These are phyloP conservation scores for Mikania micrantha DNA, from an alignment of 129 eudicot species.

Conservation along the genomic window DNA sequence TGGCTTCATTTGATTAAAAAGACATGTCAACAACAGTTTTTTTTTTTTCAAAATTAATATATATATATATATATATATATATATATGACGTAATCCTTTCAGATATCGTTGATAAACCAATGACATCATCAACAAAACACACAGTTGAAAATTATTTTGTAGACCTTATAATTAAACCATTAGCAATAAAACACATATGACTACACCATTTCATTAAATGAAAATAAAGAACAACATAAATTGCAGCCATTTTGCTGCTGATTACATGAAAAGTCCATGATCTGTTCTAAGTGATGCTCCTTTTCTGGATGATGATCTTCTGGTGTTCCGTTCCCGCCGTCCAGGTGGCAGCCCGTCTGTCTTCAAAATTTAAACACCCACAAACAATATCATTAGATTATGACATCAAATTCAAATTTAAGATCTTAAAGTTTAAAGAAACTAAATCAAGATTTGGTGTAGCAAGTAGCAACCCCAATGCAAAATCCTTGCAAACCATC, in stretches of 20 bases:
- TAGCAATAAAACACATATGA: not conserved
- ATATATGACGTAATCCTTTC: no score
- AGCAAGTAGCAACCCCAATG: conserved; percentile 71
- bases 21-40: no score
- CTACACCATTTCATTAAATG: not conserved
- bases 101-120: no score
- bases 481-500: conserved; percentile 40
- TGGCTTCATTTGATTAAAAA: no score
- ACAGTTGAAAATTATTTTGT: no score
- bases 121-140: no score
- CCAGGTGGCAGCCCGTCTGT: conserved; percentile 30
- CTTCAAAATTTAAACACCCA: conserved; percentile 30
- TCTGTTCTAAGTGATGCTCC: conserved; percentile 16
- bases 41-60: no score
- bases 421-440: no score
- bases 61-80: no score
- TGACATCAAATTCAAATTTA: not conserved
- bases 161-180: no score
- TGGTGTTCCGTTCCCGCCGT: conserved; percentile 26
- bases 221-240: not conserved
- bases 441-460: not conserved
- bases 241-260: not conserved
- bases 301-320: conserved; percentile 34
- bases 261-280: conserved; percentile 5
- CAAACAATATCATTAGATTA: conserved; percentile 13